A percentile compares a stretch with the other conserved stretches of the same genome.
Conservation (phyloP, 495 filamentous ascomycete genomes). For the Rhypophila decipiens region DNA sequence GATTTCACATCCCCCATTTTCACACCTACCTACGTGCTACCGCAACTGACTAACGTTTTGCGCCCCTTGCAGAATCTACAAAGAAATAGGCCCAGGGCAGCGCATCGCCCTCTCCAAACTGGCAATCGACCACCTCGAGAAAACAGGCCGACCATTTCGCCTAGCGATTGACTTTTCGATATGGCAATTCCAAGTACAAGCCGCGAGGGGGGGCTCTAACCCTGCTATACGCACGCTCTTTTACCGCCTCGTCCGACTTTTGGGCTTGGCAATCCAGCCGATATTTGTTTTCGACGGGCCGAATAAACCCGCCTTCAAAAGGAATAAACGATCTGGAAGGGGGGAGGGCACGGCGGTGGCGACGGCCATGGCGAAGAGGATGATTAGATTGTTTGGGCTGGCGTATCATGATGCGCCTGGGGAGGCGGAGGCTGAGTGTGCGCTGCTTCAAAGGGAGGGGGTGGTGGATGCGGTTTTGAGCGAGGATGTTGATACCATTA, state of each 20-base stretch:
- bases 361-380: slow-evolving; percentile 62
- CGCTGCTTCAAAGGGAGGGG: slow-evolving; percentile 72
- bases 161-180: slow-evolving; percentile 94
- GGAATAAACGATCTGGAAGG: slow-evolving; percentile 58
- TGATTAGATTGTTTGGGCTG: slow-evolving; percentile 82
- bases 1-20: no score
- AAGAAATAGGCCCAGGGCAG: slow-evolving; percentile 76
- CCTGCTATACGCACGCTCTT: slow-evolving; percentile 90
- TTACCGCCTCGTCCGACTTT: slow-evolving; percentile 79
- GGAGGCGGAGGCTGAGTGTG: slow-evolving; percentile 96
- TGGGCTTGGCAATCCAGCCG: slow-evolving; percentile 74
- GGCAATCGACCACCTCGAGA: slow-evolving; percentile 66
- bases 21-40: not conserved
- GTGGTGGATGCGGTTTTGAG: slow-evolving; percentile 93
- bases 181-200: slow-evolving; percentile 93
- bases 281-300: slow-evolving; percentile 95
- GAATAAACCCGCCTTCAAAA: slow-evolving; percentile 84
- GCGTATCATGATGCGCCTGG: slow-evolving; percentile 82
- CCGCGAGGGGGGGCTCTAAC: slow-evolving; percentile 79
- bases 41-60: not conserved
- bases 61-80: slow-evolving; percentile 60
- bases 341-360: slow-evolving; percentile 42
- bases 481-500: slow-evolving; percentile 95
- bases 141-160: slow-evolving; percentile 64
- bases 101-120: slow-evolving; percentile 80